Base-by-base conservation (phyloP, 177 flowering plant species). In the Vitis hybrid region DNA sequence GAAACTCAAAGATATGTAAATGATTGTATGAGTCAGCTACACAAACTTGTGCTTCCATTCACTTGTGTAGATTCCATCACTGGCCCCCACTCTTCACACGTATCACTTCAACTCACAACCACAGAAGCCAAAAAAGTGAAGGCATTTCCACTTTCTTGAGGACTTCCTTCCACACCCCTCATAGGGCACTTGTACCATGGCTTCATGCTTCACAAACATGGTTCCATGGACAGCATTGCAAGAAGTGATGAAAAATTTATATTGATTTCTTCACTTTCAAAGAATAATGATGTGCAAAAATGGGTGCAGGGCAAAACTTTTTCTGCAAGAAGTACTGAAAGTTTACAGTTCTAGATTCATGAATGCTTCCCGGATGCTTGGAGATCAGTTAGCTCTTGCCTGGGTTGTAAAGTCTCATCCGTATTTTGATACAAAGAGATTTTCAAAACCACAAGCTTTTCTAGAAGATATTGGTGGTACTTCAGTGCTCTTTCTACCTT, bases 311-410 rank as follows among this genome's bases (percentile, higher is more conserved):
- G 94, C 94, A 16, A 90, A 82, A 75, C 67, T 54, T 48, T 91
- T 95, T 67, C 87, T 95, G 9, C 75, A 83, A 70, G 78, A 86
- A 73, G 98, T 95, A 3, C 74, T 91, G 49, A 68, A 84, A 68
- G 80, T 83, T 22, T 95, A 93, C 74, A 80, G 61, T 59, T 81
- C 90, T 58, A 91, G 81, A 70, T 95, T 71, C 82, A 86, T 82
- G 85, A 81, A 79, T 50, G 93, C 99, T 73, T 93, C 97, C 34
- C 82, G 91, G 68, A 95, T 95, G 99, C 92, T 93, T 54, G 99
- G 99, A 61, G 98, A 95, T 71, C 98, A 93, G 81, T 70, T 91
- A 75, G 97, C 98, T 68, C 87, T 93, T 73, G 92, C 92, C 53
- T 93, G 91, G 94, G 83, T 93, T 69, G 81, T 93, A 66, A 88